Evolutionary conservation across 306 rosid species (phyloP), one percentile per base, ranked within the genome.

Genomic region (Spatholobus suberectus): DNA sequence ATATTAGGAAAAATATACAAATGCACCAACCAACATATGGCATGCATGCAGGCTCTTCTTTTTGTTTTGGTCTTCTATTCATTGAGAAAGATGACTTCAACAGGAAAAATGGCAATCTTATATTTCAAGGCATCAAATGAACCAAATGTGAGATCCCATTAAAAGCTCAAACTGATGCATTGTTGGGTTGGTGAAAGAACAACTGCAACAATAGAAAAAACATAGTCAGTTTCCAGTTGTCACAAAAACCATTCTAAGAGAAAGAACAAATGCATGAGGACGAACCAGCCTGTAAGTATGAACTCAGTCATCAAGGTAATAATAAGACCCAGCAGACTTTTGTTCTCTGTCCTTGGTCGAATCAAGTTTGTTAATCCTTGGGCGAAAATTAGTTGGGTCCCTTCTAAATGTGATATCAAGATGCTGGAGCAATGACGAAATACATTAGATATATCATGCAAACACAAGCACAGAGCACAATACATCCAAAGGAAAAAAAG

Each of bases 261-360:
- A 15, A 71, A 46, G 23, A 14, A 58, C 23, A 61, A 46, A 35
- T 46, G 81, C 82, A 67, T 15, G 77, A 69, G 71, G 46, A 81
- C 77, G 20, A 77, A 85, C 90, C 86, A 81, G 71, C 67, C 75
- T 11, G 9, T 40, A 32, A 65, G 24, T 59, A 52, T 46, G 55
- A 81, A 46, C 81, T 89, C 83, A 93, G 83, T 96, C 98, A 69
- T 96, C 99, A 65, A 96, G 92, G 83, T 96, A 96, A 89, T 96
- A 96, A 68, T 96, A 96, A 20, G 99, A 94, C 43, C 98, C 98
- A 20, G 99, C 98, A 41, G 83, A 12, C 78, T 96, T 96, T 54
- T 96, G 99, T 73, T 96, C 99, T 81, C 98, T 87, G 75, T 95
- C 99, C 79, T 95, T 95, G 3, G 99, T 87, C 21, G 99, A 95